Base-by-base conservation (phyloP, 2,329 filamentous ascomycete genomes). In the Cryoendolithus antarcticus region DNA sequence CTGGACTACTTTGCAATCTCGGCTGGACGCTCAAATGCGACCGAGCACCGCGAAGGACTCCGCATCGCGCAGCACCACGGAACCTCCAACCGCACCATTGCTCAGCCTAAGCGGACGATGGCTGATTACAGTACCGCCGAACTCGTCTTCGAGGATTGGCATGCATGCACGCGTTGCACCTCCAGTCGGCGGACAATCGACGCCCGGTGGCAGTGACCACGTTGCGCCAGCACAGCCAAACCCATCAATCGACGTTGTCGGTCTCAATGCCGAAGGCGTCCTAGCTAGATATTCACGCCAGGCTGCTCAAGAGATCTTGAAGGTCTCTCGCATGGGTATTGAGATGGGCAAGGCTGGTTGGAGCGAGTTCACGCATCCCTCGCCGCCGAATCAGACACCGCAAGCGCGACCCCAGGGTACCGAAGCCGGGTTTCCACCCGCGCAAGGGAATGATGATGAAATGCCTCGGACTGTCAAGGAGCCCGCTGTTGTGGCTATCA, bases 321-420 rank as follows among this genome's bases (percentile, higher is more conserved):
- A 89, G 53, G 82, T 85, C 30, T 56, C 55, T 2, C 55, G 54
- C 28, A 53, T 44, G 35, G 52, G 53, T 9, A 78, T 81, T 3
- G 82, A 86, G 53, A 82, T 86, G 55, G 77, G 83, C 13, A 69
- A 77, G 53, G 79, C 85, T 55, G 79, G 80, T 7, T 85, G 82
- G 73, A 86, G 85, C 53, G 80, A 72, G 52, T 89, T 91, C 62
- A 86, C 82, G 75, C 85, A 82, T 34, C 53, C 55, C 29, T 50
- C 56, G 4, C 53, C 52, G 69, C 73, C 55, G 57, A 66, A 42
- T 15, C 13, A 34, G 8, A n/a, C 28, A 5, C 31, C 38, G 27
- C 38, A 40, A 13, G 6, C 24, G 24, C 7, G 34, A 19, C 29
- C 39, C 13, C 34, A 37, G 21, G 21, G 29, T 11, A 35, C 29